Percentiles rank a stretch among this genome's conserved stretches.
Evolutionary conservation across 1,284 basidiomycete genomes (phyloP).

Genomic region (Baeospora myosura): DNA sequence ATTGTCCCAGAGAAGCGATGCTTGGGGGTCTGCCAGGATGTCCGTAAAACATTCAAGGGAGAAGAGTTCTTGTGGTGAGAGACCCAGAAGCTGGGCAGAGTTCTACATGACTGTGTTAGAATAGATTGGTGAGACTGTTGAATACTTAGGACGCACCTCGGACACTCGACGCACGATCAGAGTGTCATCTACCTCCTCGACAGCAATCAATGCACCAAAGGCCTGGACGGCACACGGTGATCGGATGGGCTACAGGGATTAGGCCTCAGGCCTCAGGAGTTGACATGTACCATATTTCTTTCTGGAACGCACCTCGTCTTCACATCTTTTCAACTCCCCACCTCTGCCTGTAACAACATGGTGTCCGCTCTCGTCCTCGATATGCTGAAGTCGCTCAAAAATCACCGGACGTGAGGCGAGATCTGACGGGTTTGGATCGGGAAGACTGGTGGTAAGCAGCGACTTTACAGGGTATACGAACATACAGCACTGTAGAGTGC

Average conservation of each 20-base stretch:
- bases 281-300: neutral
- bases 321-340: constrained; percentile 63
- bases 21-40: constrained; percentile 63
- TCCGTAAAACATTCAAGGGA: constrained; percentile 72
- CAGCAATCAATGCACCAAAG: constrained; percentile 76
- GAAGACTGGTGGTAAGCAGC: constrained; percentile 27
- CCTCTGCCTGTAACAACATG: constrained; percentile 72
- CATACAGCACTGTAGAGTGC: too few relatives aligned
- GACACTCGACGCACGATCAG: constrained; percentile 76
- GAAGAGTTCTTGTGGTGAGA: constrained; percentile 76
- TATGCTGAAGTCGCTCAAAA: constrained; percentile 64
- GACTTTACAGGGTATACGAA: constrained; percentile 36
- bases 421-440: neutral
- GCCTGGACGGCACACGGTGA: constrained; percentile 83
- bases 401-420: constrained; percentile 26
- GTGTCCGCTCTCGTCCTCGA: constrained; percentile 62
- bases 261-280: constrained; percentile 5
- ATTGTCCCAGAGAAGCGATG: constrained; percentile 71
- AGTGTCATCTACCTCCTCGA: constrained; percentile 60
- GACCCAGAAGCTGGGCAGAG: constrained; percentile 61
- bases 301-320: constrained; percentile 61
- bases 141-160: constrained; percentile 52
- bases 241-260: constrained; percentile 58
- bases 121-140: too few relatives aligned
- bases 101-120: constrained; percentile 51